Percentiles rank a stretch among this genome's conserved stretches.
phyloP scores from a whole-genome alignment of 306 rosid species.

The Macrotyloma uniflorum region DNA sequence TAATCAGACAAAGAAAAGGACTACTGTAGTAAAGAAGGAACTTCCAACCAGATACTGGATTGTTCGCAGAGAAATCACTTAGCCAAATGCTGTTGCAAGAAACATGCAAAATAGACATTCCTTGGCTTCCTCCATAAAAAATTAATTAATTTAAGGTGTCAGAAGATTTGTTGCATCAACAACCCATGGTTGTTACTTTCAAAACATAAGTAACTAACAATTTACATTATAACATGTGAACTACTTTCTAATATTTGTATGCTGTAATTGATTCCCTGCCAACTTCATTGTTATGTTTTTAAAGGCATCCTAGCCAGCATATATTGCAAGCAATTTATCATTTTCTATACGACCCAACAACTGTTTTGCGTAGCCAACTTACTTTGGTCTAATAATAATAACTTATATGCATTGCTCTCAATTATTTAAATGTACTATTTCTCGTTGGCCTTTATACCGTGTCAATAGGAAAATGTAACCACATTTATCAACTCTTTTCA shows the following conservation, averaged over 20 bases:
- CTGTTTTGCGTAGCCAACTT: conserved; percentile 37
- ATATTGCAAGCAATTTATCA: conserved; percentile 22
- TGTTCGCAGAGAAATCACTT: conserved; percentile 10
- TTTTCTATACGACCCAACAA: conserved; percentile 47
- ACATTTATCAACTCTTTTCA: conserved; percentile 21
- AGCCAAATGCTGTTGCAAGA: not conserved
- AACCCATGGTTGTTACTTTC: conserved; percentile 30
- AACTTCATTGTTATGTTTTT: conserved; percentile 37
- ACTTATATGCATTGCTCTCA: not conserved
- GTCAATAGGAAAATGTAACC: not conserved
- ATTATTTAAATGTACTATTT: conserved; percentile 11
- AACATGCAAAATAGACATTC: not conserved
- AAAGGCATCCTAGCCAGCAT: conserved; percentile 30
- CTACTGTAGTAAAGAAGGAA: not conserved
- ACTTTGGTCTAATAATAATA: conserved; percentile 24
- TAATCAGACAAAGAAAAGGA: not conserved
- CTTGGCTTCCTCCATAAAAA: not conserved
- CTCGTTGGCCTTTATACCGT: conserved; percentile 5
- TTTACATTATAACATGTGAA: conserved; percentile 41
- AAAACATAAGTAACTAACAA: conserved; percentile 34
- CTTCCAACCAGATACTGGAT: not conserved
- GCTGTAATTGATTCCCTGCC: conserved; percentile 39
- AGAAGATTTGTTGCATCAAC: conserved; percentile 34
- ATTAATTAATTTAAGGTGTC: conserved; percentile 1
- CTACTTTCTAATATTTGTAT: conserved; percentile 43